Evolutionary conservation across 441 rosid species (phyloP).

Genomic region (Capsella rubella): DNA sequence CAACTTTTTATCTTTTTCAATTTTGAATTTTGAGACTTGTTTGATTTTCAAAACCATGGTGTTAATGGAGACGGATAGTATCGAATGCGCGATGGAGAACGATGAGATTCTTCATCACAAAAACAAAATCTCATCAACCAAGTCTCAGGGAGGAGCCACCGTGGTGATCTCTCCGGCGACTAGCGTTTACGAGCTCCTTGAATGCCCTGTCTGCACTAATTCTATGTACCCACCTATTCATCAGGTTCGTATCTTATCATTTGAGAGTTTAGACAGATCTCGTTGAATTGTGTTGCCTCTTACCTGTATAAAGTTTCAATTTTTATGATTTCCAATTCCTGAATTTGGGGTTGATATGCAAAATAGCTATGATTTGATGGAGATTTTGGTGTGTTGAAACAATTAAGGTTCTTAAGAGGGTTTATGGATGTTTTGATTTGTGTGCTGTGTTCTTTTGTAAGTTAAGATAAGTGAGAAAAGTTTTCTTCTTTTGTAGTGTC

Average conservation of each 20-base stretch:
- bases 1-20: neutral
- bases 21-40: neutral
- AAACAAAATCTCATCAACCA: conserved; percentile 57
- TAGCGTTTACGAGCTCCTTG: conserved; percentile 74
- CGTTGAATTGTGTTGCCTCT: neutral
- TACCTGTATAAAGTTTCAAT: neutral
- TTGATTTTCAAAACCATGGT: neutral
- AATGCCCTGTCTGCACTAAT: conserved; percentile 80
- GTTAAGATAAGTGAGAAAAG: neutral
- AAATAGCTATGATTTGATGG: neutral
- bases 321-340: neutral
- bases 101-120: conserved; percentile 66
- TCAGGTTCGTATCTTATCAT: conserved; percentile 50
- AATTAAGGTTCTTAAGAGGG: neutral
- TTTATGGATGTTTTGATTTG: neutral
- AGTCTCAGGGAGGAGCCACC: conserved; percentile 48
- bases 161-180: conserved; percentile 59
- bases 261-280: neutral
- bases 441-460: neutral
- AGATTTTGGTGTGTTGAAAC: neutral
- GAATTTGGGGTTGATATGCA: neutral
- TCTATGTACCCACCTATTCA: conserved; percentile 84
- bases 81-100: conserved; percentile 67
- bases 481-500: conserved; percentile 50
- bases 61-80: conserved; percentile 63